Percentiles rank a stretch among this genome's conserved stretches.
Evolutionary conservation across 179 eudicot genomes (phyloP).

Genomic region (Silene noctiflora): DNA sequence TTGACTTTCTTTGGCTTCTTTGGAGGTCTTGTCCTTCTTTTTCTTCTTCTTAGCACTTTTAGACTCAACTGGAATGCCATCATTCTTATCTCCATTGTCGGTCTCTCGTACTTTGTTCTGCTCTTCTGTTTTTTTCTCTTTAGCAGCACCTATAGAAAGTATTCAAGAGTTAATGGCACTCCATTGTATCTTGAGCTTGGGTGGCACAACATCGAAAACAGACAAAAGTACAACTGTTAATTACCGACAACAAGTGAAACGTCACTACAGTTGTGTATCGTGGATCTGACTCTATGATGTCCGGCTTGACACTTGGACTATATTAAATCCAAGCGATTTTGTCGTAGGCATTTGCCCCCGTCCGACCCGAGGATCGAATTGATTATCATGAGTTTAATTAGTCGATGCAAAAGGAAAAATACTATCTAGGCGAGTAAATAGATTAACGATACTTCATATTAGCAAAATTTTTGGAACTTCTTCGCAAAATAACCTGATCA

Average conservation of each 20-base stretch:
- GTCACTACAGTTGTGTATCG: neutral
- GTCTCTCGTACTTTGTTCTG: slow-evolving; percentile 53
- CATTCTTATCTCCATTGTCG: slow-evolving; percentile 68
- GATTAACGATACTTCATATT: too few relatives aligned
- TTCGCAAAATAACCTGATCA: neutral
- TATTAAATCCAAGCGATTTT: too few relatives aligned
- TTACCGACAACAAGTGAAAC: neutral
- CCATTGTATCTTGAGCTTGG: neutral
- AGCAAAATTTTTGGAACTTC: neutral
- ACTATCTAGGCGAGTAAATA: too few relatives aligned
- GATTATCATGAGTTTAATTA: too few relatives aligned
- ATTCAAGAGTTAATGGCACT: neutral
- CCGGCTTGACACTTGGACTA: too few relatives aligned
- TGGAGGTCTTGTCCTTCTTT: slow-evolving; percentile 78
- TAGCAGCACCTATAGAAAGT: slow-evolving; percentile 36
- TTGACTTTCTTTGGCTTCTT: slow-evolving; percentile 66
- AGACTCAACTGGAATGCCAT: slow-evolving; percentile 46
- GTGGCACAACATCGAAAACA: neutral
- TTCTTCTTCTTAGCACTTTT: slow-evolving; percentile 87
- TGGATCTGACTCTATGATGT: neutral
- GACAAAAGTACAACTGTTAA: neutral
- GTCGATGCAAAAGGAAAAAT: too few relatives aligned
- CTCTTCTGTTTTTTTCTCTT: slow-evolving; percentile 50
- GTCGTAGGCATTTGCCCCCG: too few relatives aligned
- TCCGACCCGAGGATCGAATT: too few relatives aligned